Evolutionary conservation across 768 basidiomycete genomes (phyloP).

Genomic region (Tricholomella constricta): DNA sequence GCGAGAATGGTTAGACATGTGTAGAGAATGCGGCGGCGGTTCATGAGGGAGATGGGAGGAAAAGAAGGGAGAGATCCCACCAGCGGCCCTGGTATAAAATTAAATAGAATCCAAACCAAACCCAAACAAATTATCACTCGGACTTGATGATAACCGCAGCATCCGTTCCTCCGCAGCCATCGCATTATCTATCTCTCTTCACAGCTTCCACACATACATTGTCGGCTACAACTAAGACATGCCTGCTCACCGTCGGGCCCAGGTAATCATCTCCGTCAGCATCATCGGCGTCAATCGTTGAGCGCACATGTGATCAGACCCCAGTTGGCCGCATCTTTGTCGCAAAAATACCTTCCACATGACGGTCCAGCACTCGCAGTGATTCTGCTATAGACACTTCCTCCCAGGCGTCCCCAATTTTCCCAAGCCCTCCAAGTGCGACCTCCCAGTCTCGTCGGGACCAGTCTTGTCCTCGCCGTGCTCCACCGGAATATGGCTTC

Average conservation of each 20-base stretch:
- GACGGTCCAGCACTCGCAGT: constrained; percentile 46
- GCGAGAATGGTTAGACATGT: constrained; percentile 55
- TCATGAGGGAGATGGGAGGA: constrained; percentile 35
- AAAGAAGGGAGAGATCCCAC: constrained; percentile 1
- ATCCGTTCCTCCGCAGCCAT: background rate
- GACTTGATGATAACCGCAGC: background rate
- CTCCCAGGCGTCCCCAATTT: constrained; percentile 52
- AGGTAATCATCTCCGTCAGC: too few relatives aligned
- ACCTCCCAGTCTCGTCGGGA: constrained; percentile 66
- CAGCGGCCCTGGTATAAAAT: constrained; percentile 2
- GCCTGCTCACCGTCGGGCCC: too few relatives aligned
- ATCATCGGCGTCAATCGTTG: background rate
- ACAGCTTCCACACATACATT: background rate
- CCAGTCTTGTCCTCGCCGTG: constrained; percentile 77
- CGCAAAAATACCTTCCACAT: constrained; percentile 50
- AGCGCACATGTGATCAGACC: constrained; percentile 17
- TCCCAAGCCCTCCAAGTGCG: constrained; percentile 45
- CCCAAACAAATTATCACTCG: background rate
- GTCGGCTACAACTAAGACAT: too few relatives aligned
- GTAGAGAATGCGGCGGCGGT: constrained; percentile 45
- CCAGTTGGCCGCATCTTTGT: constrained; percentile 42
- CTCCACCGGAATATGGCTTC: constrained; percentile 50
- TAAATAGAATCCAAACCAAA: constrained; percentile 6
- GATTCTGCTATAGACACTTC: constrained; percentile 57
- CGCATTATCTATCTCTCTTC: too few relatives aligned